Evolutionary conservation across 1,139 yeast species (phyloP).

Genomic region (Debaryomycetaceae sp.): DNA sequence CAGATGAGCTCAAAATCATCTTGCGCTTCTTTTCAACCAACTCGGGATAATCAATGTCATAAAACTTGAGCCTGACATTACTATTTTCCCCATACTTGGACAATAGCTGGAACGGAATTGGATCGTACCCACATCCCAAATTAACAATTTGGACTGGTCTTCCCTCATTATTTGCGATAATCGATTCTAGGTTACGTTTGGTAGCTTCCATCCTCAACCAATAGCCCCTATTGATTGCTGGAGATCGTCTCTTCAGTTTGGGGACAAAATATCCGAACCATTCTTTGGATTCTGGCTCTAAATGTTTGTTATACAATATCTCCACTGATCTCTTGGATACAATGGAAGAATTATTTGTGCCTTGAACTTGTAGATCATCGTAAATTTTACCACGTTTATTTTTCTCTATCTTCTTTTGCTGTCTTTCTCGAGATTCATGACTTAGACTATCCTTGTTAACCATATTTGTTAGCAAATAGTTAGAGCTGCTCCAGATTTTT

Average conservation of each 20-base stretch:
- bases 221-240: slow-evolving; percentile 79
- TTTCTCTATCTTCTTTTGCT: slow-evolving; percentile 44
- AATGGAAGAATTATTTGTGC: slow-evolving; percentile 80
- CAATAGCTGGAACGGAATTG: slow-evolving; percentile 67
- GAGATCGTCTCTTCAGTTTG: slow-evolving; percentile 67
- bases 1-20: slow-evolving; percentile 48
- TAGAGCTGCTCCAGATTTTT: slow-evolving; percentile 1
- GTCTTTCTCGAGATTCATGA: slow-evolving; percentile 20
- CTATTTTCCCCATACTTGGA: slow-evolving; percentile 16
- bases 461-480: background rate
- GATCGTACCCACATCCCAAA: slow-evolving; percentile 82
- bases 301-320: slow-evolving; percentile 47
- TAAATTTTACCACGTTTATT: slow-evolving; percentile 46
- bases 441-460: slow-evolving; percentile 3
- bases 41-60: slow-evolving; percentile 78
- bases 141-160: slow-evolving; percentile 49
- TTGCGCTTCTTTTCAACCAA: slow-evolving; percentile 51
- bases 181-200: slow-evolving; percentile 46
- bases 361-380: slow-evolving; percentile 68
- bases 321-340: slow-evolving; percentile 83
- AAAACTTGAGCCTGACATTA: slow-evolving; percentile 40
- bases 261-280: slow-evolving; percentile 70
- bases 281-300: slow-evolving; percentile 40
- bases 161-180: slow-evolving; percentile 25
- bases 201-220: slow-evolving; percentile 81